phyloP scores from a whole-genome alignment of 73 alveolate species.

The Breviolum minutum region DNA sequence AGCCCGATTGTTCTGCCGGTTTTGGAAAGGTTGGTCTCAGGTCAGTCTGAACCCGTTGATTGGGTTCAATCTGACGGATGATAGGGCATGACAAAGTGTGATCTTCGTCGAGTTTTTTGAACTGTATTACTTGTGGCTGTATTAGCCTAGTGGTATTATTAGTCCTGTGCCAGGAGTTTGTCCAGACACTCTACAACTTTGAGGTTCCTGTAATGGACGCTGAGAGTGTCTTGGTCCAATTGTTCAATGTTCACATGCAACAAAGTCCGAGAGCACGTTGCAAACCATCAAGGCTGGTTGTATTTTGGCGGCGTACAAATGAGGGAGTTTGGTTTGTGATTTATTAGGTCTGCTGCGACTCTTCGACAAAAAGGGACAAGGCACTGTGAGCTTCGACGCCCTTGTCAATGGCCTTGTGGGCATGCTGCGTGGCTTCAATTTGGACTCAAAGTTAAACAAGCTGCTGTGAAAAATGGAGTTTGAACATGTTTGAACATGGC shows the following conservation, averaged over 20 bases:
- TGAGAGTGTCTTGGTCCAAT: conserved; percentile 4
- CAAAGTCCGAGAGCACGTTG: not conserved
- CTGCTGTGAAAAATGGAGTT: too few species aligned
- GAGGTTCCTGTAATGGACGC: conserved; percentile 74
- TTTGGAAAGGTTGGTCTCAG: too few species aligned
- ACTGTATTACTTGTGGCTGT: not conserved
- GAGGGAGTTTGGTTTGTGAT: not conserved
- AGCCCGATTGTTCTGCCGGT: too few species aligned
- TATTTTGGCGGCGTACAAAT: too few species aligned
- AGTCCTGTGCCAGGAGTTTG: conserved; percentile 3
- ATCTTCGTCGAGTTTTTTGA: too few species aligned
- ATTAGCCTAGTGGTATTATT: not conserved
- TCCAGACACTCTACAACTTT: conserved; percentile 6
- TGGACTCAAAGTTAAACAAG: not conserved
- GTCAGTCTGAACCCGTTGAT: too few species aligned
- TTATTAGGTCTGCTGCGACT: conserved; percentile 51
- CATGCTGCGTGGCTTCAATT: conserved; percentile 20
- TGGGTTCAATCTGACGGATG: too few species aligned
- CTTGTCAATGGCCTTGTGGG: conserved; percentile 76
- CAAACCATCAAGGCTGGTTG: too few species aligned
- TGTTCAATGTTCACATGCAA: not conserved
- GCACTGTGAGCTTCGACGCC: conserved; percentile 47
- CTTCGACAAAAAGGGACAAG: conserved; percentile 49
- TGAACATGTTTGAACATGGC: too few species aligned
- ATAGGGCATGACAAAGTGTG: too few species aligned